Percentiles rank a stretch among this genome's conserved stretches.
Conservation (phyloP, 306 rosid species). For the Quercus ilex region DNA sequence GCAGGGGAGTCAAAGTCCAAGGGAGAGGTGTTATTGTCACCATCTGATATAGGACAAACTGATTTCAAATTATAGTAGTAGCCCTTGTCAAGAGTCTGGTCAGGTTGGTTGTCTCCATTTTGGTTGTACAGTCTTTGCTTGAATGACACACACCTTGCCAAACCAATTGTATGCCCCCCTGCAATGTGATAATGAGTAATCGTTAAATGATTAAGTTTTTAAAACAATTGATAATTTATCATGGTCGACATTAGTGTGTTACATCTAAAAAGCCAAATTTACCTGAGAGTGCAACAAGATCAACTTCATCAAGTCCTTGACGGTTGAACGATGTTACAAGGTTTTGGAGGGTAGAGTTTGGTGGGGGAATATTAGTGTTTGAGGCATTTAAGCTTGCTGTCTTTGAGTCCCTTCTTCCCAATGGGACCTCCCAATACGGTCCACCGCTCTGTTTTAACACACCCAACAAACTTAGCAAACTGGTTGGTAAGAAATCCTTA, state of each 20-base stretch:
- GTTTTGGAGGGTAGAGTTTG: conserved; percentile 56
- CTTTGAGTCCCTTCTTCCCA: conserved; percentile 79
- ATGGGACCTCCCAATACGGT: conserved; percentile 78
- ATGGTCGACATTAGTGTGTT: background rate
- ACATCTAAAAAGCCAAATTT: background rate
- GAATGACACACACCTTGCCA: conserved; percentile 74
- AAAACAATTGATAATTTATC: background rate
- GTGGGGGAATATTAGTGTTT: conserved; percentile 69
- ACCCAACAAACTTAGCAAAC: background rate
- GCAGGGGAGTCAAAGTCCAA: conserved; percentile 75
- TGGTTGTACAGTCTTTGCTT: conserved; percentile 45
- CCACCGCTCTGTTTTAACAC: conserved; percentile 71
- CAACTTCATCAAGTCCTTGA: conserved; percentile 81
- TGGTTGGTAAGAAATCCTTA: background rate
- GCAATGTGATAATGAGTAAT: conserved; percentile 31
- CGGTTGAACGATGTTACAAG: conserved; percentile 59
- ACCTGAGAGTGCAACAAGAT: conserved; percentile 88
- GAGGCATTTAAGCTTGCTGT: conserved; percentile 58
- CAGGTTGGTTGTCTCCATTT: too few species aligned
- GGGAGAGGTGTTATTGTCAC: conserved; percentile 45
- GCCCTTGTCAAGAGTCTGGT: too few species aligned
- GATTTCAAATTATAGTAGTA: too few species aligned
- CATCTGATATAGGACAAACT: too few species aligned
- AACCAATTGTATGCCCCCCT: conserved; percentile 84
- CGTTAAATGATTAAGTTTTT: background rate